Evolutionary conservation across 177 flowering plant species (phyloP), one percentile per base, ranked within the genome.

Genomic region (Vitis hybrid): DNA sequence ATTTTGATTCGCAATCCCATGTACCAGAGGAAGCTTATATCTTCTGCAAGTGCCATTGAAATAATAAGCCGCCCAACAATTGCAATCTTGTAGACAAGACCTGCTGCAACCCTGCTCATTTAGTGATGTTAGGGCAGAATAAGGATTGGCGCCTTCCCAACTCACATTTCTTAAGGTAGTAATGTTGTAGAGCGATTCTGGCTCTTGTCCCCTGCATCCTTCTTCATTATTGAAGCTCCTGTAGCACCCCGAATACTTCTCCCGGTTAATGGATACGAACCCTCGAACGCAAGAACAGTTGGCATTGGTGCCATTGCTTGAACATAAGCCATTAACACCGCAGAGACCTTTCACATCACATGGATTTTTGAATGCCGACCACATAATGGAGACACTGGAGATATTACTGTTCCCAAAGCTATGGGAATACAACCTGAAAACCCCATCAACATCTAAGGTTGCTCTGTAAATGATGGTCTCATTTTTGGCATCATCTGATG

Each of bases 21-120:
- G 66, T 60, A 64, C 59, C 15, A 72, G 10, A 3, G 74, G 74
- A 12, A 65, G 59, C 59, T 16, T 65, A 2, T 65, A 39, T 14
- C 51, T 72, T 0, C 16, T n/a, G 58, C 74, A 71, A 2, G 1
- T 64, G 2, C 12, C 18, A 29, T 10, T 7, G 0, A 2, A 58
- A 19, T 11, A 58, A 13, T 26, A 4, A 2, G 51, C 74, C 5
- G 56, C 74, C 8, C 12, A 45, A 65, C 74, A 64, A 31, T 21
- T 56, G 26, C 74, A 71, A 21, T 71, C 74, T 2, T 71, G 58
- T 49, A 22, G 11, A 16, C 74, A 65, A 58, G 64, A 12, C 5
- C 9, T 33, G 3, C 21, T 21, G 51, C 69, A 56, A 6, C 2
- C 64, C 31, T 48, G 50, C 18, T 50, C 50, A 52, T 18, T 16